Conservation (phyloP, 306 rosid genomes). For the Styphnolobium japonicum region DNA sequence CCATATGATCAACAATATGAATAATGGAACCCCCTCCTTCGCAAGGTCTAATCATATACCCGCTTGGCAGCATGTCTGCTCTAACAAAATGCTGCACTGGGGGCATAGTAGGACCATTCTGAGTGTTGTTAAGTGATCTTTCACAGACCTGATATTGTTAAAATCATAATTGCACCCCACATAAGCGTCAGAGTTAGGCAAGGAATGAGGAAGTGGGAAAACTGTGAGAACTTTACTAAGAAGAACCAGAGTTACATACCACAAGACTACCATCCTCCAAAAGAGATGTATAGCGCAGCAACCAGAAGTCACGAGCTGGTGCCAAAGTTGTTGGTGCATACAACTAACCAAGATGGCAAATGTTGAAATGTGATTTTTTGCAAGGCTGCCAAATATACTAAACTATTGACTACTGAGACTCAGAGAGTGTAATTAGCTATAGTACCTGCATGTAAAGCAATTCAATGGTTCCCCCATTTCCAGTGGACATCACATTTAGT, state of each 20-base stretch:
- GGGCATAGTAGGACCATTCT: conserved; percentile 94
- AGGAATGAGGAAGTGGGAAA: background rate
- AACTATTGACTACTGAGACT: background rate
- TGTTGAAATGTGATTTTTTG: conserved; percentile 3
- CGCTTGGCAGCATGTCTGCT: conserved; percentile 91
- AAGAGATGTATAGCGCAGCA: conserved; percentile 93
- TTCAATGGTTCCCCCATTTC: conserved; percentile 92
- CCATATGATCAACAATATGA: conserved; percentile 91
- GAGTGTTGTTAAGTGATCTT: conserved; percentile 97
- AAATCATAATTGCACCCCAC: conserved; percentile 15
- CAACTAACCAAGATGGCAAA: conserved; percentile 48
- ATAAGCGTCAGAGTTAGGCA: background rate
- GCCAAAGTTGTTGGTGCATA: conserved; percentile 98
- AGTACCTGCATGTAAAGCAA: conserved; percentile 95
- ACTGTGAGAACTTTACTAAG: background rate
- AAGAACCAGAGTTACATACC: conserved; percentile 47
- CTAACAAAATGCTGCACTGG: conserved; percentile 87
- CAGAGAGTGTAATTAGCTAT: background rate
- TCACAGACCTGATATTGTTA: conserved; percentile 71
- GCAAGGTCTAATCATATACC: conserved; percentile 91
- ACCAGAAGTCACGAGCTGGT: conserved; percentile 99
- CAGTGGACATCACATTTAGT: conserved; percentile 76
- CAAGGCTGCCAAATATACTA: background rate
- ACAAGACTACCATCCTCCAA: conserved; percentile 98
- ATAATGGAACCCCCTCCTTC: conserved; percentile 98